Evolutionary conservation across 1,284 basidiomycete species (phyloP), one percentile per base, ranked within the genome.

Genomic region (Austroboletus sp.): DNA sequence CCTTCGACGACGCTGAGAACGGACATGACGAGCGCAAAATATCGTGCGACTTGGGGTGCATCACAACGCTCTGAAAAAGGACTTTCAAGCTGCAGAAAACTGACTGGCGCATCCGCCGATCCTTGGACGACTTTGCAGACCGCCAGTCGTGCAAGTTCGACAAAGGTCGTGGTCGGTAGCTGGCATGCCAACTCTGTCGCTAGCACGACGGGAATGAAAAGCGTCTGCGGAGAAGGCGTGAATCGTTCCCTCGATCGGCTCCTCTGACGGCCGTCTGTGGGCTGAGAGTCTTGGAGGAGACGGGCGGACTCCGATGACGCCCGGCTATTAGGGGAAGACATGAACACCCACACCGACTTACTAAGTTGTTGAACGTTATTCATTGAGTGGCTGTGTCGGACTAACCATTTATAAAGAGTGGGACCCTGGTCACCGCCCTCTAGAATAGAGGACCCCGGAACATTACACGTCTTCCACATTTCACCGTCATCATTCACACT

Each of bases 151-250:
- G 61, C 17, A 19, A 67, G 44, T 29, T 60, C 58, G 6, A 66
- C 29, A 12, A 58, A 41, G 2, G 67, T 69, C 0, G 67, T 67
- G 3, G 51, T 12, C 7, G 55, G 49, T 16, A 67, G 50, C 2
- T 31, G 32, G 9, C 4, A 33, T 3, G 61, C 64, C 8, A 68
- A 42, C 7, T 44, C 52, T 11, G 52, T 55, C 26, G 51, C 53
- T 4, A 65, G 41, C 11, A 53, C 55, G 3, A 65, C 56, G 0
- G 66, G 64, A 25, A 65, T 56, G n/a, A 68, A 50, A 11, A 57
- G 47, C 2, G 39, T 46, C 15, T 48, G 44, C 6, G 51, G 46
- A 6, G 58, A 49, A 31, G 50, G 35, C 2, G 3, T 32, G n/a
- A 17, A 23, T 19, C 3, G 23, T 2, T 40, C 10, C 10, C 15